A percentile compares a stretch with the other conserved stretches of the same genome.
These are phyloP conservation scores for Colletotrichum acutatum DNA, from an alignment of 2,329 filamentous ascomycete species.

Conservation along the genomic window DNA sequence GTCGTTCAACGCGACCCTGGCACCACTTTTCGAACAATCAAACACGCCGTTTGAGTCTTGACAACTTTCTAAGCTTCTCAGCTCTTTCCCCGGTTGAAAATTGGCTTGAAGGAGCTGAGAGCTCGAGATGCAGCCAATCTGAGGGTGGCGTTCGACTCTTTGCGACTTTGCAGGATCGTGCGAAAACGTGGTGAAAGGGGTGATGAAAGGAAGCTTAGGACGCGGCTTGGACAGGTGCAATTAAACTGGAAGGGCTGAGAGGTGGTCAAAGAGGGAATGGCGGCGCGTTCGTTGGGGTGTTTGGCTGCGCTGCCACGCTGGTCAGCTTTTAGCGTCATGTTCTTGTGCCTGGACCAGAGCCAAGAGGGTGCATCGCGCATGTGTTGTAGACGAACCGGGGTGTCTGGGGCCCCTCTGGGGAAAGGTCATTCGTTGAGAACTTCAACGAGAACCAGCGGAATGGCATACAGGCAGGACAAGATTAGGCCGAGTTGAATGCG, in stretches of 20 bases:
- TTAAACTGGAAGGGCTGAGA: not conserved
- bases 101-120: not conserved
- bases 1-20: not conserved
- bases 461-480: not conserved
- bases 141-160: not conserved
- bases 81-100: not conserved
- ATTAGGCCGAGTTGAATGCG: slow-evolving; percentile 3
- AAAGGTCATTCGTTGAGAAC: not conserved
- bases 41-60: not conserved
- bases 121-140: not conserved
- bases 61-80: not conserved
- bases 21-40: not conserved
- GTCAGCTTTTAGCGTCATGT: slow-evolving; percentile 6
- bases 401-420: not conserved
- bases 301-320: not conserved
- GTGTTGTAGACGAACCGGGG: not conserved
- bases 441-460: not conserved
- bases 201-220: not conserved
- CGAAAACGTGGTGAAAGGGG: not conserved
- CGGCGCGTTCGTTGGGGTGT: not conserved
- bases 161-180: not conserved
- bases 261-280: not conserved
- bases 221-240: not conserved
- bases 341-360: not conserved
- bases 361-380: not conserved